Evolutionary conservation across 2,329 filamentous ascomycete species (phyloP), one percentile per base, ranked within the genome.

Genomic region (Westerdykella sp.): DNA sequence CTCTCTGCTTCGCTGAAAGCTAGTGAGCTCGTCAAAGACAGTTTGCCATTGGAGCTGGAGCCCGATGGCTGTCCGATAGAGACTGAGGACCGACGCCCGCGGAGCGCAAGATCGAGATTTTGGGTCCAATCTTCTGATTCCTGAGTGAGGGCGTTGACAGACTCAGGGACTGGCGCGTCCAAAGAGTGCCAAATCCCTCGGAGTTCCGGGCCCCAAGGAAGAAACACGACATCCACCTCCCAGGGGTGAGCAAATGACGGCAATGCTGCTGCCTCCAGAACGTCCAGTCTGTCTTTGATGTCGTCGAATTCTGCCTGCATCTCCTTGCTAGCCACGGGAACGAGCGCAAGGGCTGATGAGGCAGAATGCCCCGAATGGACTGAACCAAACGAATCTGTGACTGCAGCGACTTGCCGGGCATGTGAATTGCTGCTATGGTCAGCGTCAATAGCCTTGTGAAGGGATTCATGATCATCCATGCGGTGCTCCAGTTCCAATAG

Each of bases 141-240:
- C 30, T 71, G 67, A 10, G 70, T 70, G 9, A 56, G 60, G 2
- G 58, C 51, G 13, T 49, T 56, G 28, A 62, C 53, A 6, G 56
- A 44, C 48, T 68, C 55, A 47, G 66, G 63, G 55, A 65, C 65
- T 43, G 60, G 63, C 46, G 69, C 71, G 38, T 63, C 61, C 7
- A 67, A 58, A 7, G 70, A 66, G 42, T 71, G 74, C 76, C 76
- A 79, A 16, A 79, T 69, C 2, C 76, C 76, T 46, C 67, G 69
- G 16, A 79, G 57, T n/a, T 72, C 63, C 34, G 69, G 65, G 4
- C 76, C 76, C 61, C 87, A 91, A 1, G 86, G 86, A 6, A 90
- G 63, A 44, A 89, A 80, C 1, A 90, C 80, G 4, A 90, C 82
- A 57, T 90, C 85, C 1, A 91, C 70, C 50, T 85, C 78, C 83